Conservation (phyloP, 1,284 basidiomycete genomes). For the Cutaneotrichosporon sp. region DNA sequence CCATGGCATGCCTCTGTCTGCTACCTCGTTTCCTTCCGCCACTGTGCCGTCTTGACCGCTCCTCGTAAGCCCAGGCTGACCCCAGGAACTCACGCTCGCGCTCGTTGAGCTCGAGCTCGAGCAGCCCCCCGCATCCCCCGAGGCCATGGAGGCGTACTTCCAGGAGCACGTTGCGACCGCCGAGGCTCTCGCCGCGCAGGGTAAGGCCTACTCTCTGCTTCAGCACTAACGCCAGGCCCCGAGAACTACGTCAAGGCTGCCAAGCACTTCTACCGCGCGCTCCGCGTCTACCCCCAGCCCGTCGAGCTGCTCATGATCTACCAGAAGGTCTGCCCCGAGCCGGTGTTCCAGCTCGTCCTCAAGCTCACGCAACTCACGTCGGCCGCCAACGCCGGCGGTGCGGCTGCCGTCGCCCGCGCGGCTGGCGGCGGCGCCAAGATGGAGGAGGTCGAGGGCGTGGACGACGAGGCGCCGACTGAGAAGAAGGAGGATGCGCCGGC, state of each 20-base stretch:
- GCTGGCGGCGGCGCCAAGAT: conserved; percentile 5
- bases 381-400: conserved; percentile 11
- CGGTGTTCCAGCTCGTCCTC: conserved; percentile 86
- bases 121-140: conserved; percentile 60
- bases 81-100: conserved; percentile 17
- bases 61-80: conserved; percentile 2
- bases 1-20: neutral
- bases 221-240: conserved; percentile 56
- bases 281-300: conserved; percentile 89
- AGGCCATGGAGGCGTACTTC: conserved; percentile 81
- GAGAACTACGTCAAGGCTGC: conserved; percentile 73
- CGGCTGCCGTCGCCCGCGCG: conserved; percentile 1
- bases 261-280: conserved; percentile 84
- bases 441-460: conserved; percentile 5
- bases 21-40: neutral
- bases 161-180: conserved; percentile 83
- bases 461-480: neutral
- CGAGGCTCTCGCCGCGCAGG: conserved; percentile 74
- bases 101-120: conserved; percentile 36
- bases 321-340: conserved; percentile 81
- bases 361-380: conserved; percentile 58
- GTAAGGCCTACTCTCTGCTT: conserved; percentile 50
- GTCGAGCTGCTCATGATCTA: conserved; percentile 89
- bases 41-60: neutral
- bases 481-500: conserved; percentile 1